Percentiles rank a stretch among this genome's conserved stretches.
Conservation (phyloP, 1,284 basidiomycete genomes). For the Anthracocystis setariae region DNA sequence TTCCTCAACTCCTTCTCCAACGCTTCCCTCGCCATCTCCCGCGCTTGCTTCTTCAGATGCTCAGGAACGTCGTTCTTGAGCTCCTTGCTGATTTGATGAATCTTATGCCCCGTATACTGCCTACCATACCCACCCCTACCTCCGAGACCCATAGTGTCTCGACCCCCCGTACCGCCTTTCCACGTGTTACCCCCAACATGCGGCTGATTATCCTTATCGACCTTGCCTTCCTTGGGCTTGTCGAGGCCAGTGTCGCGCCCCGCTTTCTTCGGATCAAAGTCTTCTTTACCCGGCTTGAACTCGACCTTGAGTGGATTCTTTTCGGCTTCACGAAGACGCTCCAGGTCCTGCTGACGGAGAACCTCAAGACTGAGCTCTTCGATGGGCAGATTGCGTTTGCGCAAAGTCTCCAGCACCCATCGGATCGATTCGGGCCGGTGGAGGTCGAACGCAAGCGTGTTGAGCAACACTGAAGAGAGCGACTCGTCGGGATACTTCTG, state of each 20-base stretch:
- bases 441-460: slow-evolving; percentile 68
- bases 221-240: slow-evolving; percentile 67
- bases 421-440: slow-evolving; percentile 67
- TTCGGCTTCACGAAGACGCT: slow-evolving; percentile 26
- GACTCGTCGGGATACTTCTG: slow-evolving; percentile 65
- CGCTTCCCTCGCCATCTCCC: slow-evolving; percentile 68
- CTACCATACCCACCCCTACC: slow-evolving; percentile 65
- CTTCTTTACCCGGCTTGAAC: slow-evolving; percentile 42
- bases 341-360: slow-evolving; percentile 45
- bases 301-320: slow-evolving; percentile 54
- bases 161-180: slow-evolving; percentile 68
- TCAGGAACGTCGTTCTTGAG: slow-evolving; percentile 67
- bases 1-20: slow-evolving; percentile 65
- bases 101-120: slow-evolving; percentile 63
- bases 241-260: slow-evolving; percentile 54
- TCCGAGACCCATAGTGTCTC: slow-evolving; percentile 68
- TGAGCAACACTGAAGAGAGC: slow-evolving; percentile 67
- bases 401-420: slow-evolving; percentile 61
- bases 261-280: slow-evolving; percentile 51
- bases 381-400: slow-evolving; percentile 58
- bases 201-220: slow-evolving; percentile 62
- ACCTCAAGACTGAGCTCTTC: slow-evolving; percentile 57
- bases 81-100: slow-evolving; percentile 64
- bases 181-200: slow-evolving; percentile 68
- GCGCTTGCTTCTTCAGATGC: slow-evolving; percentile 66